Conservation (phyloP, 441 rosid species). For the Mallotus japonicus region DNA sequence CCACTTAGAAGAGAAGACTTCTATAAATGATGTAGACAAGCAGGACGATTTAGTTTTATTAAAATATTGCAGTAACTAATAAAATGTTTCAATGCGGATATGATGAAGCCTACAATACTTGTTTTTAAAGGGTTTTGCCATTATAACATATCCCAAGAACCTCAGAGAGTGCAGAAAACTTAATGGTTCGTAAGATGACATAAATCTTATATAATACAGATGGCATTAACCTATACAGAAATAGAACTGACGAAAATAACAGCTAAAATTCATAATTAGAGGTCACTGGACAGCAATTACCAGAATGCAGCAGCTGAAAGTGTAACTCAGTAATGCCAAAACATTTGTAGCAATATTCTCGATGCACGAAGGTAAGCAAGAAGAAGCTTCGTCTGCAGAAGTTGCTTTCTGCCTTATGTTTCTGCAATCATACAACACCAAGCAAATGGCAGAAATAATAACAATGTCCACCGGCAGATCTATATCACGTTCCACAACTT, state of each 20-base stretch:
- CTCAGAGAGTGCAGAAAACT: constrained; percentile 1
- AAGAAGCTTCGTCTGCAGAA: constrained; percentile 57
- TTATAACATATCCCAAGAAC: constrained; percentile 11
- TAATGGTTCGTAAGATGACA: constrained; percentile 4
- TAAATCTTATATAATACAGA: background rate
- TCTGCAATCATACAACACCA: constrained; percentile 79
- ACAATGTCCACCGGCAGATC: constrained; percentile 78
- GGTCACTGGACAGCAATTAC: constrained; percentile 38
- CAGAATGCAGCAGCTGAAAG: constrained; percentile 83
- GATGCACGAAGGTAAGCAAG: constrained; percentile 62
- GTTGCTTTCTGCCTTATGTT: constrained; percentile 57
- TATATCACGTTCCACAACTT: constrained; percentile 89
- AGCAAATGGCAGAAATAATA: constrained; percentile 66
- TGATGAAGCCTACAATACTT: background rate
- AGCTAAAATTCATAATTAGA: background rate
- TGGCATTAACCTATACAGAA: background rate
- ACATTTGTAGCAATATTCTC: constrained; percentile 84
- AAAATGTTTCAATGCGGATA: background rate
- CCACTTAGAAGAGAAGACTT: background rate
- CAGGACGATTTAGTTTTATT: background rate
- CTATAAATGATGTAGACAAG: background rate
- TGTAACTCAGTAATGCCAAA: constrained; percentile 72
- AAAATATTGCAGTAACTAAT: background rate
- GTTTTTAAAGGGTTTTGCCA: background rate
- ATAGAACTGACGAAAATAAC: background rate